Evolutionary conservation across 176 grass and related monocot species (phyloP).

Genomic region (Ananas comosus): DNA sequence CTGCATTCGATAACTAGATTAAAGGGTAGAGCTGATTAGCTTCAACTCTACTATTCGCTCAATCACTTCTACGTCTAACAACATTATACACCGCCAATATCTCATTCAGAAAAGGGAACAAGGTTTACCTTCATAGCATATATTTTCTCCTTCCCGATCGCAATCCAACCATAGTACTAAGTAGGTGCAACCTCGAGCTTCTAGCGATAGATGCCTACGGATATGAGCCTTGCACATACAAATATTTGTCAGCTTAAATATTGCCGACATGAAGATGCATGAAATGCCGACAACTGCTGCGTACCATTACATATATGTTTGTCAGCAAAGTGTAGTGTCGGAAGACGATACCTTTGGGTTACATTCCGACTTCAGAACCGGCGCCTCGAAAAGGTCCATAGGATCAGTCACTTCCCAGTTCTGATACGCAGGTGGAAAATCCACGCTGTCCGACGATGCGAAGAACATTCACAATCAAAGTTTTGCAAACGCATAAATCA

Average conservation of each 20-base stretch:
- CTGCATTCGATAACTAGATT: constrained; percentile 76
- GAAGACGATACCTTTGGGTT: constrained; percentile 70
- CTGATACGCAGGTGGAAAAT: constrained; percentile 89
- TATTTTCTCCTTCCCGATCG: constrained; percentile 97
- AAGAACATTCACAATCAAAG: too few relatives aligned
- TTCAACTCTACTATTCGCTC: background rate
- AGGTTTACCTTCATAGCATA: constrained; percentile 89
- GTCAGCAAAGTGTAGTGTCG: background rate
- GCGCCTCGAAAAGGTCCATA: constrained; percentile 73
- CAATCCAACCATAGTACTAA: constrained; percentile 96
- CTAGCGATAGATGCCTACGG: constrained; percentile 78
- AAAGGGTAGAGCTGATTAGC: background rate
- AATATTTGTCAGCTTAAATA: background rate
- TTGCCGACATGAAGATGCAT: too few relatives aligned
- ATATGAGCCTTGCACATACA: constrained; percentile 68
- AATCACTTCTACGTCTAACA: too few relatives aligned
- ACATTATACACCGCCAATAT: background rate
- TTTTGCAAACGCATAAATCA: too few relatives aligned
- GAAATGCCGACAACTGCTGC: too few relatives aligned
- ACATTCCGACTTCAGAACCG: constrained; percentile 85
- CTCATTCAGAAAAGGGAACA: background rate
- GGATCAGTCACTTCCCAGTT: constrained; percentile 94
- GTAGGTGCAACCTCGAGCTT: constrained; percentile 73
- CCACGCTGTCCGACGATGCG: constrained; percentile 33
- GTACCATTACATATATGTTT: background rate